A percentile compares a stretch with the other conserved stretches of the same genome.
phyloP scores from a whole-genome alignment of 169 alveolate genomes.

The Toxoplasma gondii region DNA sequence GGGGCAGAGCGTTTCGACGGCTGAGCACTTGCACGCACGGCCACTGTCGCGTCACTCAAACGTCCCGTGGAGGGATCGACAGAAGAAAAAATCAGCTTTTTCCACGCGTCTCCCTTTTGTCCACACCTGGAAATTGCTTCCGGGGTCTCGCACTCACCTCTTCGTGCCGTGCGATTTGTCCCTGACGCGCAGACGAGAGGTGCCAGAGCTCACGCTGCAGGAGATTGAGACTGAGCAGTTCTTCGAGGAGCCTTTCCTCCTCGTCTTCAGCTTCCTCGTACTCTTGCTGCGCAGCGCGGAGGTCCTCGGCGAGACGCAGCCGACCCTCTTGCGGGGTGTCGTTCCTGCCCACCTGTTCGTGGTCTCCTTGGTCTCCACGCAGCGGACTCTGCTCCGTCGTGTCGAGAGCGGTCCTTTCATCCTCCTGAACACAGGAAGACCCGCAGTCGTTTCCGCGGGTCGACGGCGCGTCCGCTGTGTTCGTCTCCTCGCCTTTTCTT shows the following conservation, averaged over 20 bases:
- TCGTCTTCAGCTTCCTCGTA: slow-evolving; percentile 47
- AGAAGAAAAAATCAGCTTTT: no score
- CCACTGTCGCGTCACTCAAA: no score
- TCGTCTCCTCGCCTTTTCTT: background rate
- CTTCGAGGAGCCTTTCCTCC: slow-evolving; percentile 39
- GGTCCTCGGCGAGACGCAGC: background rate
- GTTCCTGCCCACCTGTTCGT: background rate
- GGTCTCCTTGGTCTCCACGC: no score
- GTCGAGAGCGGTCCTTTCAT: background rate
- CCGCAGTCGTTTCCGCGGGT: background rate
- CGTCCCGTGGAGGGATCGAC: no score
- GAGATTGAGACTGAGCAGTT: slow-evolving; percentile 41
- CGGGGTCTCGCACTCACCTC: no score
- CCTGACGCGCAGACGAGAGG: slow-evolving; percentile 41
- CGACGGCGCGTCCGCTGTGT: background rate
- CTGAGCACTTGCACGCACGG: no score
- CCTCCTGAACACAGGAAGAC: background rate
- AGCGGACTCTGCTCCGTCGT: no score
- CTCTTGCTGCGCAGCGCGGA: background rate
- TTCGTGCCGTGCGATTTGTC: slow-evolving; percentile 46
- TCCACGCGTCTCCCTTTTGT: no score
- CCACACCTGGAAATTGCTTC: no score
- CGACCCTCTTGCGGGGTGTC: background rate
- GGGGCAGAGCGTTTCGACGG: no score
- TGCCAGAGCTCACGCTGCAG: slow-evolving; percentile 51